Evolutionary conservation across 352 stramenopile genomes (phyloP).

Genomic region (Phytophthora pinifolia): DNA sequence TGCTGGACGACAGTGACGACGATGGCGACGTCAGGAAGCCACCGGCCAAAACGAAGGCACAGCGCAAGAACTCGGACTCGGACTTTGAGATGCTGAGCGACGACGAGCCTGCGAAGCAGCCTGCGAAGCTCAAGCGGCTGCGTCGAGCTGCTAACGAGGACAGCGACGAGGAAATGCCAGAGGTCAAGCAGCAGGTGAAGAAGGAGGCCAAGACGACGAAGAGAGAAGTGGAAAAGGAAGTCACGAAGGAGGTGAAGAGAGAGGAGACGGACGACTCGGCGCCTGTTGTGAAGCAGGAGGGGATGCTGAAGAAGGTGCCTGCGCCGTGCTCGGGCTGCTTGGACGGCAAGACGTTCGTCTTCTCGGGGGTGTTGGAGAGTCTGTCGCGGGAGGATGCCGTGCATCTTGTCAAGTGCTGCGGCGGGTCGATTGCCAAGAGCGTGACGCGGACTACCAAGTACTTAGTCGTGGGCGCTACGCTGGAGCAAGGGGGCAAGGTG

Average conservation of each 20-base stretch:
- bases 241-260: slow-evolving; percentile 7
- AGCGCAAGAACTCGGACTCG: slow-evolving; percentile 33
- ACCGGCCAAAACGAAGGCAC: slow-evolving; percentile 25
- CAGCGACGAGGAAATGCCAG: slow-evolving; percentile 26
- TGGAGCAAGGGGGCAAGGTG: slow-evolving; percentile 73
- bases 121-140: slow-evolving; percentile 11
- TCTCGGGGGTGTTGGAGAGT: slow-evolving; percentile 65
- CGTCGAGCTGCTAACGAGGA: slow-evolving; percentile 10
- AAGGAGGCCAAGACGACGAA: no score
- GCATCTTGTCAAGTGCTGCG: slow-evolving; percentile 81
- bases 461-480: slow-evolving; percentile 61
- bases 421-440: slow-evolving; percentile 59
- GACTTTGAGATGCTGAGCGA: slow-evolving; percentile 39
- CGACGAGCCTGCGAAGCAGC: slow-evolving; percentile 21
- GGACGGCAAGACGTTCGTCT: slow-evolving; percentile 78
- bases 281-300: slow-evolving; percentile 21
- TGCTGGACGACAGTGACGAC: slow-evolving; percentile 60
- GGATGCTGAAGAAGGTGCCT: slow-evolving; percentile 48
- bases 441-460: slow-evolving; percentile 79
- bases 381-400: slow-evolving; percentile 65
- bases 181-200: slow-evolving; percentile 12
- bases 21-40: slow-evolving; percentile 34
- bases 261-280: slow-evolving; percentile 8
- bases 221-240: no score
- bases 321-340: slow-evolving; percentile 59